Evolutionary conservation across 1,139 yeast species (phyloP), one percentile per base, ranked within the genome.

Genomic region (Candida frijolesensis): DNA sequence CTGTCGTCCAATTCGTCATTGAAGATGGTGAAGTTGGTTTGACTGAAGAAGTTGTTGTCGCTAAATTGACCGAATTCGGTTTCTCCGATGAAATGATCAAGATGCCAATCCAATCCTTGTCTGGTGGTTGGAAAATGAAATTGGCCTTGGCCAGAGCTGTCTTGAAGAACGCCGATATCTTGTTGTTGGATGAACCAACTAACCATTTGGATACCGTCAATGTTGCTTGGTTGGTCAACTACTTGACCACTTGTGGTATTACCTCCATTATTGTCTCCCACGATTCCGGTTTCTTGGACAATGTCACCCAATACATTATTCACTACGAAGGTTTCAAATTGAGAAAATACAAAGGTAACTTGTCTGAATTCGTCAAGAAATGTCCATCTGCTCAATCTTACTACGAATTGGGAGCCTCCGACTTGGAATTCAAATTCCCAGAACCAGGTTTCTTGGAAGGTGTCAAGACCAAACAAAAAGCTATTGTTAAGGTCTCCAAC

Each of bases 71-170:
- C 59, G 97, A 91, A 76, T 94, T 94, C 83, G 83, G 84, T 69
- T 94, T 94, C 90, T 69, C 95, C 65, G 94, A 89, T 57, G 96
- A 85, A 69, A 91, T 91, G 97, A 84, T 85, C 71, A 75, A 70
- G 63, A 88, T 87, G 95, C 96, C 96, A 74, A 92, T 94, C 74
- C 86, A 91, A 72, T 89, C 97, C 60, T 84, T 94, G 66, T 92
- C 98, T 69, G 99, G 99, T 87, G 99, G 99, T 85, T 94, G 99
- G 99, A 94, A 94, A 86, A 94, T 94, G 99, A 94, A 94, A 83
- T 86, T 94, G 76, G 99, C 97, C 72, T 85, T 94, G 71, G 98
- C 98, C 66, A 89, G 97, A 82, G 99, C 99, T 71, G 97, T 94
- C 74, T 88, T 94, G 80, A 89, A 89, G 84, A 91, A 91, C 80